Conservation (phyloP, 345 rosid genomes). For the Geranium rotundifolium region DNA sequence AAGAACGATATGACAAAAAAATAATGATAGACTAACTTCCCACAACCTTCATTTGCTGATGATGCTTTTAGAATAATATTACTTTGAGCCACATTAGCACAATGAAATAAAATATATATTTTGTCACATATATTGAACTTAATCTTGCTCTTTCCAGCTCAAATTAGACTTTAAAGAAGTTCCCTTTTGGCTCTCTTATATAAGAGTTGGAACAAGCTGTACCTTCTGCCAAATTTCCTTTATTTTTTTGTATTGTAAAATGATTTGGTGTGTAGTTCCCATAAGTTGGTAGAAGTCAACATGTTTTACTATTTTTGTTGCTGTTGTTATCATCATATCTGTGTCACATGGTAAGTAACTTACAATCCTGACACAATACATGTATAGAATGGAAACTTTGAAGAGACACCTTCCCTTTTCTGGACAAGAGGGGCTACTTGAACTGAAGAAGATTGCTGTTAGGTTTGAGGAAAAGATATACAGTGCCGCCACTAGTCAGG, state of each 20-base stretch:
- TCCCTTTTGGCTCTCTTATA: neutral
- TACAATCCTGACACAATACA: neutral
- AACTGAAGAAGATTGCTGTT: conserved; percentile 61
- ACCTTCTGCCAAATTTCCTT: neutral
- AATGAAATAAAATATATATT: too few species aligned
- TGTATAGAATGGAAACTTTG: conserved; percentile 52
- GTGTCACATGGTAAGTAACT: neutral
- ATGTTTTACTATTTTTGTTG: too few species aligned
- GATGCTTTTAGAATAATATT: too few species aligned
- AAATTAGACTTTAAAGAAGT: neutral
- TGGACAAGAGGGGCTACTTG: conserved; percentile 57
- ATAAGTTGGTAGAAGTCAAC: too few species aligned
- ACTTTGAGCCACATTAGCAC: too few species aligned
- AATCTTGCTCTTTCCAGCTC: neutral
- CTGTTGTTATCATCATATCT: too few species aligned
- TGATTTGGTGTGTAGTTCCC: too few species aligned
- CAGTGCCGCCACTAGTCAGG: conserved; percentile 58
- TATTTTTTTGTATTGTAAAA: too few species aligned
- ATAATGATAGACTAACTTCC: too few species aligned
- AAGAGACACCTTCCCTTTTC: conserved; percentile 59
- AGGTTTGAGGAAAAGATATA: conserved; percentile 80
- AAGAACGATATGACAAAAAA: too few species aligned
- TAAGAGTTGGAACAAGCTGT: neutral
- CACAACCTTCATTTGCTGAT: too few species aligned
- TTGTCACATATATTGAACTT: neutral